Evolutionary conservation across 106 monocot genomes (phyloP).

Genomic region (Dioscorea alata): DNA sequence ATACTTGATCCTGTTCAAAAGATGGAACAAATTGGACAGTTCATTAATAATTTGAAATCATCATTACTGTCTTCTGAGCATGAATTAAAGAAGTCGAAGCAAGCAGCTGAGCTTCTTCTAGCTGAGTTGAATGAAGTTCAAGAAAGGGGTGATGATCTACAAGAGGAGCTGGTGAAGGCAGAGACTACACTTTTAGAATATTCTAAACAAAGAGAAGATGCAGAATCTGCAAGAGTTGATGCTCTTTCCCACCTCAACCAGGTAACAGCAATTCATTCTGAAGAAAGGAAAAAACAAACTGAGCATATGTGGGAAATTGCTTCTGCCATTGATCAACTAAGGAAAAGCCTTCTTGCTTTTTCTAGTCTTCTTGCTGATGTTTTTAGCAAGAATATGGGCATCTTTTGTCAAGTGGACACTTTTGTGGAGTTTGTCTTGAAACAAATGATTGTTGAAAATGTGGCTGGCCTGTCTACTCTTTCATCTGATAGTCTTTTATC

Average conservation of each 20-base stretch:
- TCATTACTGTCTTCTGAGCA: constrained; percentile 37
- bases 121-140: constrained; percentile 95
- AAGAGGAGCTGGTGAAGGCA: constrained; percentile 59
- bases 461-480: constrained; percentile 13
- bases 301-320: constrained; percentile 40
- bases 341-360: constrained; percentile 27
- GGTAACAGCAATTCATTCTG: constrained; percentile 27
- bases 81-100: constrained; percentile 76
- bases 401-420: constrained; percentile 31
- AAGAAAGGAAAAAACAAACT: constrained; percentile 44
- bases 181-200: constrained; percentile 36
- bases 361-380: constrained; percentile 31
- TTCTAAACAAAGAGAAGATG: constrained; percentile 35
- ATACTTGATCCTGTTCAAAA: constrained; percentile 55
- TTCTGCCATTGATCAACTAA: constrained; percentile 43
- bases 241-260: constrained; percentile 50
- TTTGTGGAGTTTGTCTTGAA: constrained; percentile 39
- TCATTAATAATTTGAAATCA: constrained; percentile 39
- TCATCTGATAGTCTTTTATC: constrained; percentile 14
- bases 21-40: constrained; percentile 40
- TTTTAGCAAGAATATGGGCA: constrained; percentile 30
- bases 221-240: constrained; percentile 50
- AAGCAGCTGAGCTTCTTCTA: constrained; percentile 68
- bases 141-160: constrained; percentile 76
- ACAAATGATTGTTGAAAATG: constrained; percentile 23